These are phyloP conservation scores for Eucalyptus camaldulensis DNA, from an alignment of 345 rosid genomes.

Conservation along the genomic window DNA sequence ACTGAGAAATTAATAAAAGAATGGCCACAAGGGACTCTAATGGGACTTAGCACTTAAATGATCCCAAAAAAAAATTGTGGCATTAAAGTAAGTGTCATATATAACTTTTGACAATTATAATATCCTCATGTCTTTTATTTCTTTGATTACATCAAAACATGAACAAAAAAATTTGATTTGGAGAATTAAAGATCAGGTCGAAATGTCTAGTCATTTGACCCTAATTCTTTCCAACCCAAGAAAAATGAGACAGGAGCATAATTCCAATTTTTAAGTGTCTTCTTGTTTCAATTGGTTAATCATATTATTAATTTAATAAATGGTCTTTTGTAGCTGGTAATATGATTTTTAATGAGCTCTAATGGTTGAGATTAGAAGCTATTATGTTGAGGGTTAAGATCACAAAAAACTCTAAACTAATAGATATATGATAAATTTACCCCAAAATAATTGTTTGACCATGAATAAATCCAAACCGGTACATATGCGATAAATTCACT, in stretches of 20 bases:
- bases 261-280: too few relatives aligned
- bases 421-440: too few relatives aligned
- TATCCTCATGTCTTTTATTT: too few relatives aligned
- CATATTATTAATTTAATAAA: too few relatives aligned
- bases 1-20: not conserved
- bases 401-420: not conserved
- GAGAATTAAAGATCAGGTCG: not conserved
- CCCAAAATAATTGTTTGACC: not conserved
- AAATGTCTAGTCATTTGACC: not conserved
- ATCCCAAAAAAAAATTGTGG: fast-evolving
- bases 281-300: not conserved
- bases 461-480: not conserved
- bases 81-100: fast-evolving
- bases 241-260: not conserved
- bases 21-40: too few relatives aligned
- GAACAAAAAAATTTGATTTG: not conserved
- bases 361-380: not conserved
- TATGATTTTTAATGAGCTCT: not conserved
- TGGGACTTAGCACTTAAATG: not conserved
- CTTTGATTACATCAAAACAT: too few relatives aligned
- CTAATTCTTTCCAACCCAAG: not conserved
- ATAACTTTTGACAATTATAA: too few relatives aligned
- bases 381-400: not conserved
- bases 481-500: fast-evolving
- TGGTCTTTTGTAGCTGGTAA: not conserved